These are phyloP conservation scores for Saccharomyces uvarum DNA, from an alignment of 1,139 yeast genomes.

Conservation along the genomic window DNA sequence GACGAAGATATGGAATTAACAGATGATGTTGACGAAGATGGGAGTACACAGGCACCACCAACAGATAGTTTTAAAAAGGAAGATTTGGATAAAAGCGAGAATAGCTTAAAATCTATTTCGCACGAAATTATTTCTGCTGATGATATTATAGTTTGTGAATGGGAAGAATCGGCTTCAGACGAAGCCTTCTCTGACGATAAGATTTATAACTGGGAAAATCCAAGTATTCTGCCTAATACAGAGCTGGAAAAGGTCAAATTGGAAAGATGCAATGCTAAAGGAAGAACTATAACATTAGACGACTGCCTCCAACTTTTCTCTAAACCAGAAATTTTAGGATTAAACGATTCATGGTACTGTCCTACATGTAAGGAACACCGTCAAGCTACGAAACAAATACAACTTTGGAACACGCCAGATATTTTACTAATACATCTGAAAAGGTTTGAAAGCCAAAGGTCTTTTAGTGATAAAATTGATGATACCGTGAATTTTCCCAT, in stretches of 20 bases:
- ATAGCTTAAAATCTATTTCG: neutral
- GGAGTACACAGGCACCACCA: neutral
- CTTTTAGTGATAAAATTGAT: conserved; percentile 84
- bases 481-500: conserved; percentile 83
- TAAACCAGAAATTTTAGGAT: conserved; percentile 76
- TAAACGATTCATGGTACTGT: conserved; percentile 91
- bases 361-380: conserved; percentile 82
- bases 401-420: conserved; percentile 88
- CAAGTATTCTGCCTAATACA: conserved; percentile 44
- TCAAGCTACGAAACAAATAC: conserved; percentile 85
- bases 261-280: conserved; percentile 35
- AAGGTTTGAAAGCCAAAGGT: conserved; percentile 77
- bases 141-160: conserved; percentile 63
- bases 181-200: conserved; percentile 45
- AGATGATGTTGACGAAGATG: neutral
- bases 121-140: conserved; percentile 29
- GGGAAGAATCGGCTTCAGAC: conserved; percentile 46
- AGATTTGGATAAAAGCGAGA: conserved; percentile 3
- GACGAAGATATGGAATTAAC: neutral
- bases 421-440: conserved; percentile 82
- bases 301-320: conserved; percentile 75
- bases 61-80: neutral
- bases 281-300: conserved; percentile 52
- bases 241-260: conserved; percentile 45
- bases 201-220: conserved; percentile 47